A percentile compares a stretch with the other conserved stretches of the same genome.
These are phyloP conservation scores for Ormosia emarginata DNA, from an alignment of 306 rosid species.

Conservation along the genomic window DNA sequence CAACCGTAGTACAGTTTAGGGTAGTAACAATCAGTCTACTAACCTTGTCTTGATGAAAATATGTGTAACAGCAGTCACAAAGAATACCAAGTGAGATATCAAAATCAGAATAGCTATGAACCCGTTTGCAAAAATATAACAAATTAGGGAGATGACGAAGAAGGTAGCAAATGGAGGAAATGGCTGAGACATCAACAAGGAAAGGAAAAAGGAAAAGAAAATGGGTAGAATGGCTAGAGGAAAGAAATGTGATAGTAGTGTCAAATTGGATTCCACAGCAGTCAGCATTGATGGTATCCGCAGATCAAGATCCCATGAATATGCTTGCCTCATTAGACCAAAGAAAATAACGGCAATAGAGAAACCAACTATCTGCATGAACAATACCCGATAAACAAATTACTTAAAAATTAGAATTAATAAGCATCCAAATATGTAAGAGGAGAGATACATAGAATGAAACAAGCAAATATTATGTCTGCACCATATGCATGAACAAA, in stretches of 20 bases:
- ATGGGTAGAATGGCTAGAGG: slow-evolving; percentile 69
- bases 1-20: not conserved
- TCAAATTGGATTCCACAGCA: slow-evolving; percentile 80
- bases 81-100: slow-evolving; percentile 74
- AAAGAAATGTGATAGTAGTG: slow-evolving; percentile 56
- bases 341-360: slow-evolving; percentile 73
- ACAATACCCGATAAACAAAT: slow-evolving; percentile 29
- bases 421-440: slow-evolving; percentile 20
- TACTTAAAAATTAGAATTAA: not conserved
- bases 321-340: slow-evolving; percentile 89
- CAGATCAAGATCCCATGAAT: slow-evolving; percentile 72
- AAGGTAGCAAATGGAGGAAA: slow-evolving; percentile 70
- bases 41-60: slow-evolving; percentile 85
- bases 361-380: slow-evolving; percentile 87
- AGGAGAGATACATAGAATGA: not conserved
- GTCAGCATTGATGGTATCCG: slow-evolving; percentile 77
- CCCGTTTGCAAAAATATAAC: slow-evolving; percentile 87
- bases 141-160: slow-evolving; percentile 60
- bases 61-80: slow-evolving; percentile 70
- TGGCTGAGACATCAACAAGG: slow-evolving; percentile 60
- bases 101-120: slow-evolving; percentile 55
- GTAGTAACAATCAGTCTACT: slow-evolving; percentile 29
- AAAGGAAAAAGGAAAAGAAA: slow-evolving; percentile 57
- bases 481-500: slow-evolving; percentile 4
- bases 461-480: slow-evolving; percentile 10